phyloP scores from a whole-genome alignment of 1,284 basidiomycete genomes.

The Puccinia triticina region DNA sequence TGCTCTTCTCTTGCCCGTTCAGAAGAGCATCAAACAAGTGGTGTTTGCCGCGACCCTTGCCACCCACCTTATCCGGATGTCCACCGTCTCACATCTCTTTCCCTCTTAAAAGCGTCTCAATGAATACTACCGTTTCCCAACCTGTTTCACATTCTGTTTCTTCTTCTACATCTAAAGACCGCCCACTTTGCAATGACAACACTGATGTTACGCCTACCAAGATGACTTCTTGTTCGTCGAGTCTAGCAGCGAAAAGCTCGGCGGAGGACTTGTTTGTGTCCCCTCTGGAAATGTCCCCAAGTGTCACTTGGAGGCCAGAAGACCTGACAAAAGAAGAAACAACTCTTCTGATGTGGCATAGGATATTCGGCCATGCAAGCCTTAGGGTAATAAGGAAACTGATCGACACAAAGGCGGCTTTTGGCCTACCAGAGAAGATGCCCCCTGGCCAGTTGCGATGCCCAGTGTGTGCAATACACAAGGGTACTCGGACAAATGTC shows the following conservation, averaged over 20 bases:
- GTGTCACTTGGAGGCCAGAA: background rate
- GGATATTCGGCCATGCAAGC: background rate
- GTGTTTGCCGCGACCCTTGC: background rate
- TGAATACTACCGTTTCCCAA: background rate
- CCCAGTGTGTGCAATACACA: background rate
- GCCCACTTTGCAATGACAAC: background rate
- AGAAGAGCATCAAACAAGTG: background rate
- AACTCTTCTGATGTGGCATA: background rate
- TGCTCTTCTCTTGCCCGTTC: background rate
- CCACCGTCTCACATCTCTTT: background rate
- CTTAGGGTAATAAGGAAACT: background rate
- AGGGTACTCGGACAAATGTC: background rate
- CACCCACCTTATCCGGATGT: background rate
- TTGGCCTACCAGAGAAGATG: background rate
- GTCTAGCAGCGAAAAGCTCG: too few relatives aligned
- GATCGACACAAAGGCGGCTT: background rate
- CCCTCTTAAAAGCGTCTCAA: background rate
- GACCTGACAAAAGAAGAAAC: background rate
- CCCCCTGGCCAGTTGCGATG: background rate
- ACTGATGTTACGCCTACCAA: background rate
- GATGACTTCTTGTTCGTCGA: too few relatives aligned
- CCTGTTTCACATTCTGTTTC: background rate
- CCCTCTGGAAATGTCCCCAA: background rate
- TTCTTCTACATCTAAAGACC: background rate
- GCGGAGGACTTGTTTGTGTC: background rate